These are phyloP conservation scores for Grifola frondosa DNA, from an alignment of 1,284 basidiomycete genomes.

Conservation along the genomic window DNA sequence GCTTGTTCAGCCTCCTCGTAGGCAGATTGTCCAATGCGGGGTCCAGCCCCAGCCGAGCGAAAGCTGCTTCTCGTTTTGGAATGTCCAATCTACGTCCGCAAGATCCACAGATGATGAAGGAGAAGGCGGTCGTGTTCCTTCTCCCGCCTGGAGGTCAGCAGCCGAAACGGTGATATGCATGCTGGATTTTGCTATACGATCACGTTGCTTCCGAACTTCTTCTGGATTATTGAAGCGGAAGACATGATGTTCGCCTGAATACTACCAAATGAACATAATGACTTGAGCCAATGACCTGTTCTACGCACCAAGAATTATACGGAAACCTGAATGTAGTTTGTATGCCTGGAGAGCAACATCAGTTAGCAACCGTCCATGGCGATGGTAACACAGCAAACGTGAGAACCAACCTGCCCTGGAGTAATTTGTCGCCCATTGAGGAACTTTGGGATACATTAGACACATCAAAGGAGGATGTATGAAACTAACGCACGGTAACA, in stretches of 20 bases:
- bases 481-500: conserved; percentile 66
- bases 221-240: conserved; percentile 98
- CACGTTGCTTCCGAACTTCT: conserved; percentile 87
- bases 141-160: conserved; percentile 55
- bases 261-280: conserved; percentile 2
- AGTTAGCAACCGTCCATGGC: neutral
- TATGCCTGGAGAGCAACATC: conserved; percentile 49
- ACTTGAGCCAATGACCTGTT: neutral
- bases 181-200: conserved; percentile 71
- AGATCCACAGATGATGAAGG: conserved; percentile 66
- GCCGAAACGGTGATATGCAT: conserved; percentile 65
- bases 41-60: conserved; percentile 80
- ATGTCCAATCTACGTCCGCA: conserved; percentile 89
- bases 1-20: conserved; percentile 90
- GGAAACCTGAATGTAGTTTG: conserved; percentile 88
- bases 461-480: conserved; percentile 3
- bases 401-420: conserved; percentile 61
- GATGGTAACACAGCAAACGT: conserved; percentile 9
- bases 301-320: conserved; percentile 84
- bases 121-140: conserved; percentile 74
- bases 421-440: conserved; percentile 89
- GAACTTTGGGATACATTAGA: conserved; percentile 50
- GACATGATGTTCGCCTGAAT: conserved; percentile 90
- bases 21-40: conserved; percentile 87
- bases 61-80: conserved; percentile 87